These are phyloP conservation scores for Tuber umbilicatum DNA, from an alignment of 495 filamentous ascomycete genomes.

Conservation along the genomic window DNA sequence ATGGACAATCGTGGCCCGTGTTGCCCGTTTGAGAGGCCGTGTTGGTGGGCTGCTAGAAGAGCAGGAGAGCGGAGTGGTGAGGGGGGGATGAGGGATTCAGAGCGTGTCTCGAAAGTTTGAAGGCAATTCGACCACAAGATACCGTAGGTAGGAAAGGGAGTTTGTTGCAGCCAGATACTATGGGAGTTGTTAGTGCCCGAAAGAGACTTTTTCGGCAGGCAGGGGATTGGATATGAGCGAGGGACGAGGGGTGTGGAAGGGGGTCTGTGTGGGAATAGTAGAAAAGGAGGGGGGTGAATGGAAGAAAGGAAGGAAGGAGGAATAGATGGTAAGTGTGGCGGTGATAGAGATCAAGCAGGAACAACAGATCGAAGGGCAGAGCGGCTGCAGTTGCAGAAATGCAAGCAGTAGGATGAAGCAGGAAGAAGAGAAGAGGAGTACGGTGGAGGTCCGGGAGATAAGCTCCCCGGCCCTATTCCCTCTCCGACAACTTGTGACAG, in stretches of 20 bases:
- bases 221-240: conserved; percentile 18
- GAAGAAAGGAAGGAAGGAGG: conserved; percentile 27
- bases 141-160: too few relatives aligned
- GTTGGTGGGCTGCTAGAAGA: conserved; percentile 24
- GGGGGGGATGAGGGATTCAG: conserved; percentile 17
- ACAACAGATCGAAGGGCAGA: not conserved
- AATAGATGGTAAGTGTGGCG: conserved; percentile 2
- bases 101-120: conserved; percentile 29
- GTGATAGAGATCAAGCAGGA: not conserved
- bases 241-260: conserved; percentile 10
- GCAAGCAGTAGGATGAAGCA: not conserved
- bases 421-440: not conserved
- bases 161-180: conserved; percentile 16
- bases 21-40: conserved; percentile 25
- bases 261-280: conserved; percentile 13
- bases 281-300: conserved; percentile 11
- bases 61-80: conserved; percentile 1
- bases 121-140: conserved; percentile 28
- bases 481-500: not conserved
- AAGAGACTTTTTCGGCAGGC: conserved; percentile 25
- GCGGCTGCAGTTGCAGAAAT: not conserved
- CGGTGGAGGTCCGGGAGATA: conserved; percentile 28
- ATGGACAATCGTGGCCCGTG: conserved; percentile 29
- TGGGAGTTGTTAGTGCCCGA: conserved; percentile 31
- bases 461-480: conserved; percentile 15